A percentile compares a stretch with the other conserved stretches of the same genome.
These are phyloP conservation scores for Lomentospora prolificans DNA, from an alignment of 2,329 filamentous ascomycete species.

Conservation along the genomic window DNA sequence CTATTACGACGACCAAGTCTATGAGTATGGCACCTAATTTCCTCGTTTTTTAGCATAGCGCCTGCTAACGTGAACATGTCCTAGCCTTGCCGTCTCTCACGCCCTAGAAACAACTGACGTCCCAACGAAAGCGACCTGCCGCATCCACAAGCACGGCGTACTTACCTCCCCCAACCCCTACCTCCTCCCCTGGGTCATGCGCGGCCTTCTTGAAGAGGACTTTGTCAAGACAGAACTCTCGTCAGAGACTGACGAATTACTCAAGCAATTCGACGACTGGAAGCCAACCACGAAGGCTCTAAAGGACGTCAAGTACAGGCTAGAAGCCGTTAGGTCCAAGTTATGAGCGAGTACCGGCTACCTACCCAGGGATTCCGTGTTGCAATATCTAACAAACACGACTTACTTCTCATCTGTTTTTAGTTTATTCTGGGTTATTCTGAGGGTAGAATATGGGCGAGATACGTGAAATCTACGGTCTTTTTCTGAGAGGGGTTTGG, in stretches of 20 bases:
- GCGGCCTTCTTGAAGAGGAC: slow-evolving; percentile 84
- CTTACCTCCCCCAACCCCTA: slow-evolving; percentile 66
- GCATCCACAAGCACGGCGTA: slow-evolving; percentile 15
- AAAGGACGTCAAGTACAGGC: slow-evolving; percentile 89
- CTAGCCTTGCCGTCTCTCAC: slow-evolving; percentile 55
- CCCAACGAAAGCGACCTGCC: slow-evolving; percentile 24
- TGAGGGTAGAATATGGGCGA: no score
- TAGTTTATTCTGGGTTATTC: not conserved
- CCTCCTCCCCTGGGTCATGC: slow-evolving; percentile 89
- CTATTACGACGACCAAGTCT: slow-evolving; percentile 82
- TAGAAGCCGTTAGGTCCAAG: slow-evolving; percentile 86
- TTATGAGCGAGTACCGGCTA: slow-evolving; percentile 31
- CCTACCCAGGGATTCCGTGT: not conserved
- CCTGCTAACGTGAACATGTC: slow-evolving; percentile 15
- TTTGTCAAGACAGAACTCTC: slow-evolving; percentile 74
- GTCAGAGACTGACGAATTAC: slow-evolving; percentile 64
- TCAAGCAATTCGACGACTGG: slow-evolving; percentile 91
- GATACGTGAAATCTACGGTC: not conserved
- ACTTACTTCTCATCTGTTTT: not conserved
- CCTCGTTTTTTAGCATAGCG: not conserved
- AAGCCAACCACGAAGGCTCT: slow-evolving; percentile 80
- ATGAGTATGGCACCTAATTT: slow-evolving; percentile 34
- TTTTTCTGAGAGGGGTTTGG: not conserved
- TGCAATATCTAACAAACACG: not conserved
- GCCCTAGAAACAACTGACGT: slow-evolving; percentile 60